Percentiles rank a stretch among this genome's conserved stretches.
Evolutionary conservation across 2,329 filamentous ascomycete genomes (phyloP).

Genomic region (Chaetomiaceae sp.): DNA sequence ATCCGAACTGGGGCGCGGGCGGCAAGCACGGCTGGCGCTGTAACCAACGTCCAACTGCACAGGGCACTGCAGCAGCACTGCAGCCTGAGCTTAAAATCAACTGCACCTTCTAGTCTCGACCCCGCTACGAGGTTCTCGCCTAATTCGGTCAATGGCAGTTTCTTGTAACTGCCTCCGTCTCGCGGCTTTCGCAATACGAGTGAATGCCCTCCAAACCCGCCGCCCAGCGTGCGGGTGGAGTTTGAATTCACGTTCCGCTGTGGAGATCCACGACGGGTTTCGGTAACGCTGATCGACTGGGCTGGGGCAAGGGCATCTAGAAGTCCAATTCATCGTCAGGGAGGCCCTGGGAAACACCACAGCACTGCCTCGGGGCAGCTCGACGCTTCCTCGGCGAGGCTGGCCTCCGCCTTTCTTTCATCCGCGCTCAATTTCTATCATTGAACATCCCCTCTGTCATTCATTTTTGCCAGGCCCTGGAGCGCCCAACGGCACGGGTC

Average conservation of each 20-base stretch:
- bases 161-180: not conserved
- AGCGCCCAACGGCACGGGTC: no score
- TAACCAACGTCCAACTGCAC: no score
- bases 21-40: not conserved
- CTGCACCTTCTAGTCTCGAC: no score
- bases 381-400: slow-evolving; percentile 7
- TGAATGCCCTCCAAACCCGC: not conserved
- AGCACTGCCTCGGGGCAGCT: slow-evolving; percentile 1
- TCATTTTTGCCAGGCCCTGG: not conserved
- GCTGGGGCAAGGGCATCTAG: not conserved
- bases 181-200: not conserved
- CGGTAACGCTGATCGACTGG: no score
- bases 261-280: not conserved
- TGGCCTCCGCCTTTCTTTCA: not conserved
- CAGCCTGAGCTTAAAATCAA: no score
- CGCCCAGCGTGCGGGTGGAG: not conserved
- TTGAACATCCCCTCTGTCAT: not conserved
- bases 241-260: not conserved
- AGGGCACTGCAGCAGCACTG: no score
- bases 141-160: not conserved
- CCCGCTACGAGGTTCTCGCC: no score
- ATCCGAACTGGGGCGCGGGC: not conserved
- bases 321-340: not conserved
- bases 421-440: not conserved
- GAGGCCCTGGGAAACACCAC: not conserved